Evolutionary conservation across 257 asterid species (phyloP).

Genomic region (Penstemon barbatus): DNA sequence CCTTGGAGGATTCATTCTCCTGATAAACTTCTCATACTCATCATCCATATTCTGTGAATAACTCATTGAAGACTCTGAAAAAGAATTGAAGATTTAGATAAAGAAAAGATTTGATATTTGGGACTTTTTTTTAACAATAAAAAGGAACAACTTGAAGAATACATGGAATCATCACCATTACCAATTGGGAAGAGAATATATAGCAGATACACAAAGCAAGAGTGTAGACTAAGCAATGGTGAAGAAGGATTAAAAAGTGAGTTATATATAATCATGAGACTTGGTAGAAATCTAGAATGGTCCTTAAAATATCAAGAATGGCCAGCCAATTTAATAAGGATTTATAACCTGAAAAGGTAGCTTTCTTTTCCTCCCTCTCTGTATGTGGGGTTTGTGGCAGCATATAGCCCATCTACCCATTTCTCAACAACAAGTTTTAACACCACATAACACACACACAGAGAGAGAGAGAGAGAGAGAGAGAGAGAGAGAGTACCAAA

Average conservation of each 20-base stretch:
- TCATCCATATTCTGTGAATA: constrained; percentile 78
- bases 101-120: constrained; percentile 25
- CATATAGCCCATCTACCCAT: constrained; percentile 33
- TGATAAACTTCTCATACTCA: constrained; percentile 81
- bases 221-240: constrained; percentile 31
- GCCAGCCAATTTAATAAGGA: constrained; percentile 38
- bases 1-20: constrained; percentile 98
- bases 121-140: constrained; percentile 11
- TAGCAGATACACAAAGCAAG: constrained; percentile 41
- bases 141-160: constrained; percentile 17
- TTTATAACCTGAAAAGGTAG: constrained; percentile 33
- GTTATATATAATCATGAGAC: constrained; percentile 32
- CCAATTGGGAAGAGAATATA: constrained; percentile 36
- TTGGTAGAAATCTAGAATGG: constrained; percentile 37
- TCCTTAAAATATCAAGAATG: constrained; percentile 30
- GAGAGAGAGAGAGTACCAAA: constrained; percentile 9
- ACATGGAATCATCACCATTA: constrained; percentile 36
- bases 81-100: constrained; percentile 27
- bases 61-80: constrained; percentile 56
- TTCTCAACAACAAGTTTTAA: constrained; percentile 26
- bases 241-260: constrained; percentile 16
- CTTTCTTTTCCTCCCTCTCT: constrained; percentile 27
- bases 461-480: constrained; percentile 5
- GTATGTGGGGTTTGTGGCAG: constrained; percentile 36
- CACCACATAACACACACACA: constrained; percentile 31